Evolutionary conservation across 208 protist species (phyloP), one percentile per base, ranked within the genome.

Genomic region (Phytomonas sp.): DNA sequence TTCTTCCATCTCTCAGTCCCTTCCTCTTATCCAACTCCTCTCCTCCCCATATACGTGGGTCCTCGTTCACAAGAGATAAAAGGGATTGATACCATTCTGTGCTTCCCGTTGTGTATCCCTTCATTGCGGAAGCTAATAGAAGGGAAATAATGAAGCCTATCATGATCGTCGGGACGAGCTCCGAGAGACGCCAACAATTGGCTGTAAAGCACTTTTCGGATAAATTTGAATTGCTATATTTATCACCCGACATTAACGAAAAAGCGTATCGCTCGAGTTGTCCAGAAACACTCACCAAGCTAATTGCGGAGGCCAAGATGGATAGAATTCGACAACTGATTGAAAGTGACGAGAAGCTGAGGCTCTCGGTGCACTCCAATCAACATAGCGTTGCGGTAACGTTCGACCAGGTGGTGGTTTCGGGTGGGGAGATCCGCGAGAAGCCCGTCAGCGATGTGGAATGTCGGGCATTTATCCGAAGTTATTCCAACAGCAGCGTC

Each of bases 341-440:
- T 6, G 46, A 66, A 0, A 53, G 62, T 0, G 71, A 80, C 60
- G 40, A 64, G 3, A 60, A 28, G n/a, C 60, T 78, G 68, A 26
- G 26, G 37, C 34, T 59, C 33, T 29, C 63, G 6, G 63, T 30
- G 33, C 3, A 29, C 17, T 1, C 32, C 5, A 23, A 43, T n/a
- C 23, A 3, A 20, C 4, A 28, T 46, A 77, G 75, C 30, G 80
- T 92, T 15, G 86, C 79, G 2, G 67, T 96, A 0, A 91, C 88
- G 5, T 94, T 91, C 79, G 91, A 96, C 70, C 91, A 96, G 71
- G 91, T 96, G 0, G 85, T 94, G 11, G 68, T 89, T 63, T 93
- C 79, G 70, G 66, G 85, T 32, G 79, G 77, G 26, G 77, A 96
- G 56, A 84, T 96, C 26, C 91, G 91, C 13, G 88, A 96, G 65